Evolutionary conservation across 2,329 filamentous ascomycete genomes (phyloP).

Genomic region (Ilyonectria mors-panacis): DNA sequence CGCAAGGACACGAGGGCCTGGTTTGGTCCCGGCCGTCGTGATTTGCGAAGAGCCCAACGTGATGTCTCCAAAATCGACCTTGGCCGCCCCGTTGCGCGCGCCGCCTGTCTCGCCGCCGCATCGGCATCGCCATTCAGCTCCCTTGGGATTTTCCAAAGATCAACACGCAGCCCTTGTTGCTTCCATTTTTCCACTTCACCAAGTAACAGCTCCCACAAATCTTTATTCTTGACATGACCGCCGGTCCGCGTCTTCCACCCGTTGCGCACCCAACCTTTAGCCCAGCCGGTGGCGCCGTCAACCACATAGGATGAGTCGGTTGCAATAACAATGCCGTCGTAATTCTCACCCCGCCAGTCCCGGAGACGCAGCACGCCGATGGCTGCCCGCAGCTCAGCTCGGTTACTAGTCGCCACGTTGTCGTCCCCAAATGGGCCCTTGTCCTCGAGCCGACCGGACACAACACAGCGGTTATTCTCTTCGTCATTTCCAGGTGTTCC

Average conservation of each 20-base stretch:
- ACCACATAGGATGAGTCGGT: slow-evolving; percentile 34
- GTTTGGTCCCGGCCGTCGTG: not conserved
- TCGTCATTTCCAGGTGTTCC: slow-evolving; percentile 14
- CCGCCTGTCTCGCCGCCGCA: slow-evolving; percentile 54
- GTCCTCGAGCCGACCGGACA: slow-evolving; percentile 56
- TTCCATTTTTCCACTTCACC: slow-evolving; percentile 54
- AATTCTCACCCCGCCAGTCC: slow-evolving; percentile 47
- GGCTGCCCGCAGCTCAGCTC: slow-evolving; percentile 35
- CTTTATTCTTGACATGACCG: slow-evolving; percentile 61
- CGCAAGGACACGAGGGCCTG: slow-evolving; percentile 4
- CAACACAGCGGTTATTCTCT: not conserved
- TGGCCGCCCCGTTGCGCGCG: not conserved
- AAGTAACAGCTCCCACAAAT: slow-evolving; percentile 67
- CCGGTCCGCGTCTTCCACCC: slow-evolving; percentile 59
- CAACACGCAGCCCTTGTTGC: slow-evolving; percentile 52
- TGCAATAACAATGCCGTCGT: slow-evolving; percentile 58
- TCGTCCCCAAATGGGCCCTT: slow-evolving; percentile 58
- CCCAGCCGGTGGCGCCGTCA: slow-evolving; percentile 30
- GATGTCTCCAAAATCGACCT: slow-evolving; percentile 17
- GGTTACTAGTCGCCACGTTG: slow-evolving; percentile 61
- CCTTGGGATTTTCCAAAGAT: slow-evolving; percentile 64
- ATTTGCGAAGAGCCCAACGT: not conserved
- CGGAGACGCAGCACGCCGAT: slow-evolving; percentile 22
- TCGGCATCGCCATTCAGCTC: slow-evolving; percentile 61
- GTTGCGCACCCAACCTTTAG: slow-evolving; percentile 47